A percentile compares a stretch with the other conserved stretches of the same genome.
Conservation (phyloP, 306 rosid species). For the Oemleria cerasiformis region DNA sequence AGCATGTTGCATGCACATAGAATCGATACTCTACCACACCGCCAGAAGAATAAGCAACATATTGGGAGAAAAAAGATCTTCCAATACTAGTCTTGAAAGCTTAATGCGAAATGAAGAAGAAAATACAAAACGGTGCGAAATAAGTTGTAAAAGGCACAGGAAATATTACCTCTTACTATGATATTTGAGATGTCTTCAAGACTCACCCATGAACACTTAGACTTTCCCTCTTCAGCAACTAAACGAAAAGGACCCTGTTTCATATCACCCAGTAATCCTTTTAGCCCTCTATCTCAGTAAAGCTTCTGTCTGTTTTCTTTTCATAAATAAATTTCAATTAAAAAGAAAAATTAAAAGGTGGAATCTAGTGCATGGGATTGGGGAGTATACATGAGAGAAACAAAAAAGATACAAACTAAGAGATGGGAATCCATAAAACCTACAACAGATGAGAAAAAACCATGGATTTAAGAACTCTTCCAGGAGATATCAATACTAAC, state of each 20-base stretch:
- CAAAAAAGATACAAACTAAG: neutral
- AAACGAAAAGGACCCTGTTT: conserved; percentile 89
- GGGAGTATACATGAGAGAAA: neutral
- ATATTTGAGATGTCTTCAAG: conserved; percentile 88
- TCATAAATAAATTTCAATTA: neutral
- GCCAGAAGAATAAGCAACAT: neutral
- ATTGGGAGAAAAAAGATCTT: neutral
- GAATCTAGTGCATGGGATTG: neutral
- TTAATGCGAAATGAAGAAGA: neutral
- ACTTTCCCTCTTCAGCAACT: conserved; percentile 97
- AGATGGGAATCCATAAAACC: neutral
- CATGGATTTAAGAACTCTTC: neutral
- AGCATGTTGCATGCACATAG: neutral
- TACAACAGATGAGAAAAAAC: neutral
- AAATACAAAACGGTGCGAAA: neutral
- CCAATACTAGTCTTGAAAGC: neutral
- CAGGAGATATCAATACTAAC: conserved; percentile 6
- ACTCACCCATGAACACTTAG: conserved; percentile 97
- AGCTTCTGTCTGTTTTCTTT: neutral
- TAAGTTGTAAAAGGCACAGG: conserved; percentile 16
- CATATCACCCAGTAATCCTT: conserved; percentile 2
- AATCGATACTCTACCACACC: neutral
- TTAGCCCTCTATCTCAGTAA: too few relatives aligned
- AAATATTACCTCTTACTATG: conserved; percentile 70
- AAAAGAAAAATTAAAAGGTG: neutral